A percentile compares a stretch with the other conserved stretches of the same genome.
phyloP scores from a whole-genome alignment of 1,284 basidiomycete species.

The Mycena citricolor region DNA sequence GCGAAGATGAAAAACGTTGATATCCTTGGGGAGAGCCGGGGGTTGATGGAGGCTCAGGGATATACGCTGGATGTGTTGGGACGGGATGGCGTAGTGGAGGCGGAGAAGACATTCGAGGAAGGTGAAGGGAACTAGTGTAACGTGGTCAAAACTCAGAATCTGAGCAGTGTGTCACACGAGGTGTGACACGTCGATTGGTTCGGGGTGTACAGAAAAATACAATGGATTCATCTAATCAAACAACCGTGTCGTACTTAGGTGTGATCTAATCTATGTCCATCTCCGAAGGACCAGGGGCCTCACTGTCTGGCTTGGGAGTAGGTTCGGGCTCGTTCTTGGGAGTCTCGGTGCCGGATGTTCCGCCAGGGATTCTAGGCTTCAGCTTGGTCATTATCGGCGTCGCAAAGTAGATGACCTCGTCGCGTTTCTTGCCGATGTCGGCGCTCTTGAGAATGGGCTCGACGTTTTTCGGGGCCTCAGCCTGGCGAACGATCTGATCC shows the following conservation, averaged over 20 bases:
- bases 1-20: constrained; percentile 71
- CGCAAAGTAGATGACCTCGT: constrained; percentile 85
- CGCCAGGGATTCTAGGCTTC: constrained; percentile 76
- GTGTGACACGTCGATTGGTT: too few relatives aligned
- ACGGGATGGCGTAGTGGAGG: constrained; percentile 87
- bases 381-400: constrained; percentile 83
- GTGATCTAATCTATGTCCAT: constrained; percentile 77
- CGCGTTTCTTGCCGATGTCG: constrained; percentile 85
- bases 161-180: too few relatives aligned
- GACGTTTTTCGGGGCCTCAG: constrained; percentile 83
- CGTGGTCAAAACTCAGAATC: too few relatives aligned
- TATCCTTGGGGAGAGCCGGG: constrained; percentile 76
- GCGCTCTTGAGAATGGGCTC: constrained; percentile 78
- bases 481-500: constrained; percentile 82
- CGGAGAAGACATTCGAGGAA: constrained; percentile 57
- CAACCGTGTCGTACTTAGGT: too few relatives aligned
- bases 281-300: constrained; percentile 57
- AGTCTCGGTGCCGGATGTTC: constrained; percentile 52
- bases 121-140: too few relatives aligned
- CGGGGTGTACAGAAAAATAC: too few relatives aligned
- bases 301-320: constrained; percentile 47
- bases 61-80: constrained; percentile 86
- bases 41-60: constrained; percentile 84
- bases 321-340: constrained; percentile 62
- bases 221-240: too few relatives aligned